Percentiles rank a stretch among this genome's conserved stretches.
Conservation (phyloP, 495 filamentous ascomycete genomes). For the Neurospora sublineolata region DNA sequence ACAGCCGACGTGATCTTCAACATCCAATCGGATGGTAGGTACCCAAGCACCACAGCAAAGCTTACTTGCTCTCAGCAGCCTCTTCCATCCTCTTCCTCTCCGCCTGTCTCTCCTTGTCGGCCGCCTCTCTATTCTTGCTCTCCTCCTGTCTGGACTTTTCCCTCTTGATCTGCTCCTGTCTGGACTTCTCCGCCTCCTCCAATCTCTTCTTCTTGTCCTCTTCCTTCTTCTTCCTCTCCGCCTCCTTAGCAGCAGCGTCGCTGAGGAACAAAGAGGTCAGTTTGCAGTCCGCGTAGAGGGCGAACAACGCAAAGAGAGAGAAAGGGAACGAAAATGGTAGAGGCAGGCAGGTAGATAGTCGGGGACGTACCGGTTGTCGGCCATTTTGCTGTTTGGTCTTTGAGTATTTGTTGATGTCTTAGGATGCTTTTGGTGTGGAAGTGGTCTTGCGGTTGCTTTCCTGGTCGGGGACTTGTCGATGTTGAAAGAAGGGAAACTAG, state of each 20-base stretch:
- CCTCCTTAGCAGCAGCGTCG: background rate
- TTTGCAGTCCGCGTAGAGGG: background rate
- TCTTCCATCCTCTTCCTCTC: background rate
- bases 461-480: fast-evolving
- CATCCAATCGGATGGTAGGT: no score
- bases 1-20: background rate
- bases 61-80: background rate
- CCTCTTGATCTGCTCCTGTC: background rate
- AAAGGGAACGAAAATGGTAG: fast-evolving
- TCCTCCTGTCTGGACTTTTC: background rate
- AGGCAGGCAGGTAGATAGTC: background rate
- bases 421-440: background rate
- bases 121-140: background rate
- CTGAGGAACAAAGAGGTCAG: background rate
- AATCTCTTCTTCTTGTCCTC: background rate
- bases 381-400: background rate
- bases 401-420: background rate
- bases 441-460: background rate
- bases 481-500: background rate
- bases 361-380: background rate
- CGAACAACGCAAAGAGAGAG: background rate
- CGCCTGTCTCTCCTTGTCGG: background rate
- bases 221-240: background rate
- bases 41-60: background rate
- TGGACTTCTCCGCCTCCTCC: background rate